Conservation (phyloP, 768 basidiomycete genomes). For the Lentinula aciculospora region DNA sequence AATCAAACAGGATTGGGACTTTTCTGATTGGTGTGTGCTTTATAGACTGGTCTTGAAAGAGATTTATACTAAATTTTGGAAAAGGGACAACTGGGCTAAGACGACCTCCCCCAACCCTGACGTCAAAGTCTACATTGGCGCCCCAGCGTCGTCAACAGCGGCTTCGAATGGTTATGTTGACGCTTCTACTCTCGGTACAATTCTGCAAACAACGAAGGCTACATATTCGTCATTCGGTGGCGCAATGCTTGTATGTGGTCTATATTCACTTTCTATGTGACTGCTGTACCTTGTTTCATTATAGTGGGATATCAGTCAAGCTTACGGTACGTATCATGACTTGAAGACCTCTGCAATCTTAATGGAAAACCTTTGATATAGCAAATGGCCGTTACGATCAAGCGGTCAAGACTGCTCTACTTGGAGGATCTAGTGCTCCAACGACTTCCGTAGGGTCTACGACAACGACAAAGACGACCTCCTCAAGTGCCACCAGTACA, state of each 20-base stretch:
- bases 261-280: background rate
- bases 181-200: constrained; percentile 31
- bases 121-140: constrained; percentile 53
- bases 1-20: constrained; percentile 41
- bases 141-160: constrained; percentile 43
- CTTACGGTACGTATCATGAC: constrained; percentile 21
- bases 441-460: constrained; percentile 15
- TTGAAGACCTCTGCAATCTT: background rate
- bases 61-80: background rate
- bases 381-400: constrained; percentile 36
- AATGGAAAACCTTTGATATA: background rate
- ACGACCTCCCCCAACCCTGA: constrained; percentile 43
- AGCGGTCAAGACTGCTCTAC: constrained; percentile 35
- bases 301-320: constrained; percentile 32
- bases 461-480: constrained; percentile 12
- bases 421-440: constrained; percentile 15
- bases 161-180: constrained; percentile 51
- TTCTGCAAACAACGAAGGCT: constrained; percentile 32
- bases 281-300: background rate
- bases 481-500: constrained; percentile 13
- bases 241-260: constrained; percentile 25
- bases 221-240: constrained; percentile 53
- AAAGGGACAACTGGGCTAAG: constrained; percentile 39
- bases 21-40: constrained; percentile 34
- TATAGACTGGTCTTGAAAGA: background rate